Percentiles rank a stretch among this genome's conserved stretches.
Conservation (phyloP, 2,329 filamentous ascomycete species). For the Fusarium graminum region DNA sequence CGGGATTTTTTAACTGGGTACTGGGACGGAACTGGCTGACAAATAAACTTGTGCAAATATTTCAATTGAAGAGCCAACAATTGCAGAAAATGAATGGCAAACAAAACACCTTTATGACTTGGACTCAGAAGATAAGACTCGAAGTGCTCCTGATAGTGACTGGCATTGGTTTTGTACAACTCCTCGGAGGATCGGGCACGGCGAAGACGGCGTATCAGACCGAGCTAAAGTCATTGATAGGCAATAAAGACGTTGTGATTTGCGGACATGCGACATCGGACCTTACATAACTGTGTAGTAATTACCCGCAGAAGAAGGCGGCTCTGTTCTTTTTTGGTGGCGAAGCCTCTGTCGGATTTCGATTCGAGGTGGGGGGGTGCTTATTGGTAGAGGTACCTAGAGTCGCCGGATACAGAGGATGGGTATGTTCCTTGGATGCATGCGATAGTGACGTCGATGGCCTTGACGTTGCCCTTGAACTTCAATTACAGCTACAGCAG, state of each 20-base stretch:
- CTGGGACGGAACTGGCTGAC: conserved; percentile 39
- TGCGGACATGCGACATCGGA: conserved; percentile 25
- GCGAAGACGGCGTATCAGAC: conserved; percentile 31
- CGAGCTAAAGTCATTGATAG: conserved; percentile 29
- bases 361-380: conserved; percentile 14
- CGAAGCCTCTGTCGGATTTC: conserved; percentile 14
- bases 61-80: conserved; percentile 2
- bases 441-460: conserved; percentile 30
- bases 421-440: conserved; percentile 4
- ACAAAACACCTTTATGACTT: background rate
- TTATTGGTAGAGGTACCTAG: background rate
- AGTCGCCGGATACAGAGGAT: conserved; percentile 9
- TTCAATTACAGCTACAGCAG: conserved; percentile 1
- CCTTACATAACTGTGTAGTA: background rate
- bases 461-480: conserved; percentile 1
- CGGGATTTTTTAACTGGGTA: conserved; percentile 22
- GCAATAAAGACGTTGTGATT: conserved; percentile 54
- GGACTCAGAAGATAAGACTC: conserved; percentile 15
- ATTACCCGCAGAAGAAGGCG: conserved; percentile 5
- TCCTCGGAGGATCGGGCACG: conserved; percentile 41
- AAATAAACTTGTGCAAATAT: conserved; percentile 41
- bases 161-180: conserved; percentile 31
- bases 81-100: background rate
- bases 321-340: conserved; percentile 21
- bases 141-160: conserved; percentile 7